Evolutionary conservation across 2,329 filamentous ascomycete species (phyloP).

Genomic region (Claviceps sp.): DNA sequence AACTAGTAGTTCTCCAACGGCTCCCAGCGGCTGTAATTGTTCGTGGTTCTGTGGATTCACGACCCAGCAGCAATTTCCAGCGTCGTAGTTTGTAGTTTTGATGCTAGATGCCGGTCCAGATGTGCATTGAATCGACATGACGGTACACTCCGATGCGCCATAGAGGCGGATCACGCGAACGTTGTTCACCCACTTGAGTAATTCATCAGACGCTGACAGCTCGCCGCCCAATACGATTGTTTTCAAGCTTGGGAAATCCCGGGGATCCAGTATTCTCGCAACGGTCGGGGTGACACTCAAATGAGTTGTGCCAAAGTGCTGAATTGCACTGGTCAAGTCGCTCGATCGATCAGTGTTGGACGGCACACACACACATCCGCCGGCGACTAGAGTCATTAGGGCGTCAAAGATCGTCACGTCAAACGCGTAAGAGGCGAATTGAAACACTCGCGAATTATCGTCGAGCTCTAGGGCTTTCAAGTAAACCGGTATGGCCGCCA

Average conservation of each 20-base stretch:
- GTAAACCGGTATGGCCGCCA: not conserved
- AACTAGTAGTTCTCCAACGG: not conserved
- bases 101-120: not conserved
- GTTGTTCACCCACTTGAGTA: not conserved
- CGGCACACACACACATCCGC: conserved; percentile 11
- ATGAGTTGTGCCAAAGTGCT: conserved; percentile 1
- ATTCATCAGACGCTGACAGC: not conserved
- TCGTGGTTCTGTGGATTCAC: not conserved
- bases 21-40: not conserved
- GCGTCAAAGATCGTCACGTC: conserved; percentile 10
- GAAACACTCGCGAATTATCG: not conserved
- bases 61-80: not conserved
- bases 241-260: conserved; percentile 1
- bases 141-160: conserved; percentile 1
- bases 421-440: conserved; percentile 11
- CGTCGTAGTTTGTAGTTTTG: not conserved
- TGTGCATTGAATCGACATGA: not conserved
- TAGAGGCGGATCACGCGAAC: not conserved
- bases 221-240: conserved; percentile 6
- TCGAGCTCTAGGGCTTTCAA: not conserved
- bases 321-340: conserved; percentile 8
- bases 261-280: conserved; percentile 2
- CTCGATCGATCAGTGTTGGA: conserved; percentile 8
- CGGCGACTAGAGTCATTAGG: conserved; percentile 8
- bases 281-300: conserved; percentile 8